phyloP scores from a whole-genome alignment of 1,284 basidiomycete genomes.

The Sanghuangporus baumii region DNA sequence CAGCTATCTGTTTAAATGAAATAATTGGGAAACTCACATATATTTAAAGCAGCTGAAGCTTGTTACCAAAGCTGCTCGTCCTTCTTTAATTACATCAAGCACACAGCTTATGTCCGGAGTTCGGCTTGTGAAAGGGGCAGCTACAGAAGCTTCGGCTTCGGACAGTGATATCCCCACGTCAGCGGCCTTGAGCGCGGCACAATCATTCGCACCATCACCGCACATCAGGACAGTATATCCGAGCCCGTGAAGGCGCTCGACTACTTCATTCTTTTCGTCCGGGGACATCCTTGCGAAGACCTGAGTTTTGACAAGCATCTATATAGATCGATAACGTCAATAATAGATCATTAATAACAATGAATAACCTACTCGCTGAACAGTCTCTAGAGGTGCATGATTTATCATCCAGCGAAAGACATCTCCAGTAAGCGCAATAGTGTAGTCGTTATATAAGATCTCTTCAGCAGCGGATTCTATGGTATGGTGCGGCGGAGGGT shows the following conservation, averaged over 20 bases:
- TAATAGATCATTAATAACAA: not conserved
- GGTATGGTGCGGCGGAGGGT: constrained; percentile 59
- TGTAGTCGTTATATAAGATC: constrained; percentile 80
- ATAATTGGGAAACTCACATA: constrained; percentile 56
- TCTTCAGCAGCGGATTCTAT: constrained; percentile 56
- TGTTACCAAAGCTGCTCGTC: constrained; percentile 91
- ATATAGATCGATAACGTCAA: constrained; percentile 6
- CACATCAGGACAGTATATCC: constrained; percentile 98
- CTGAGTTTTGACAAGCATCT: constrained; percentile 99
- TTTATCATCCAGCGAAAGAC: constrained; percentile 99
- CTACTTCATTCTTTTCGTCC: constrained; percentile 98
- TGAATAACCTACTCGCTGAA: constrained; percentile 68
- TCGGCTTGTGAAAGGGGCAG: constrained; percentile 94
- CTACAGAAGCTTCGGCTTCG: constrained; percentile 98
- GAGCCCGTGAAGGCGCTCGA: constrained; percentile 88
- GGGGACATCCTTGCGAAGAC: constrained; percentile 99
- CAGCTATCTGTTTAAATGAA: constrained; percentile 3
- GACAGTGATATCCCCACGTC: constrained; percentile 97
- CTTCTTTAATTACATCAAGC: constrained; percentile 94
- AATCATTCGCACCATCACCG: constrained; percentile 98
- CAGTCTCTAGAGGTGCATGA: constrained; percentile 87
- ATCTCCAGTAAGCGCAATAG: constrained; percentile 93
- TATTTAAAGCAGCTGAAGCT: constrained; percentile 99
- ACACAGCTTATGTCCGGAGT: constrained; percentile 96
- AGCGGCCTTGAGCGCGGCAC: constrained; percentile 96